These are phyloP conservation scores for Schizosaccharomyces osmophilus DNA, from an alignment of 805 yeast genomes.

Conservation along the genomic window DNA sequence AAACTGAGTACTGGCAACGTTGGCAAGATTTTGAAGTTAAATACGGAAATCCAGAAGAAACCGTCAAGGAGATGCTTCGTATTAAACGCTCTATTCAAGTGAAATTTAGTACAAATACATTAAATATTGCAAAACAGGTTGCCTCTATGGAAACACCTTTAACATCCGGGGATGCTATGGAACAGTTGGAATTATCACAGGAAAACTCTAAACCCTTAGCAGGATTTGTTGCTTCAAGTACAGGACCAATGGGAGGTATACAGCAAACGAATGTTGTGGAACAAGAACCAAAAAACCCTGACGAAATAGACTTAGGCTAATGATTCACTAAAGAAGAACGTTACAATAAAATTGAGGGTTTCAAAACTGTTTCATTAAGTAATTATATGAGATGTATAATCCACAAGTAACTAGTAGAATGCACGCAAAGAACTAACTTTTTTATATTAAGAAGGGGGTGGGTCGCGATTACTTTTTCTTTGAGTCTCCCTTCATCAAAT, in stretches of 20 bases:
- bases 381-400: too few species aligned
- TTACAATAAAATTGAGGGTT: too few species aligned
- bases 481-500: too few species aligned
- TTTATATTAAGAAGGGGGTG: too few species aligned
- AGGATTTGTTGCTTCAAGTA: conserved; percentile 10
- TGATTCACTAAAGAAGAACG: too few species aligned
- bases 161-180: not conserved
- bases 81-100: conserved; percentile 24
- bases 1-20: conserved; percentile 25
- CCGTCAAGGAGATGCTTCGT: conserved; percentile 51
- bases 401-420: too few species aligned
- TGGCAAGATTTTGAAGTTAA: conserved; percentile 60
- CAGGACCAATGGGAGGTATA: not conserved
- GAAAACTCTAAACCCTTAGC: conserved; percentile 4
- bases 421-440: too few species aligned
- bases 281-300: not conserved
- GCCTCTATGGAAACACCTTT: not conserved
- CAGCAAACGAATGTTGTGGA: not conserved
- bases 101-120: conserved; percentile 7
- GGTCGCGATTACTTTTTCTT: too few species aligned
- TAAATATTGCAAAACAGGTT: not conserved
- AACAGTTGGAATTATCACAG: not conserved
- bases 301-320: too few species aligned
- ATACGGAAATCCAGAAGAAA: conserved; percentile 36
- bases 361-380: too few species aligned